These are phyloP conservation scores for Ligustrum vulgare DNA, from an alignment of 257 asterid genomes.

Conservation along the genomic window DNA sequence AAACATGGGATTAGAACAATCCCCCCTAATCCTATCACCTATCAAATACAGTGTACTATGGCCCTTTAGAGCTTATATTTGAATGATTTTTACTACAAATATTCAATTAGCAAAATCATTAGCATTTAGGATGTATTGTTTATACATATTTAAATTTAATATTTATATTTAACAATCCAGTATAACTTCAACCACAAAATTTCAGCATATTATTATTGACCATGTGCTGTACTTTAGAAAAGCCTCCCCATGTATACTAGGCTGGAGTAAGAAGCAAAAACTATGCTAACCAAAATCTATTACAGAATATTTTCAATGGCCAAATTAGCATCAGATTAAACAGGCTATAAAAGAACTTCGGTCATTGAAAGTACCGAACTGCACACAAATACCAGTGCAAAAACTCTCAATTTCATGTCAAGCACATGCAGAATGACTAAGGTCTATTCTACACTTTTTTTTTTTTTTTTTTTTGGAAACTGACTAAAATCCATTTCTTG, in stretches of 20 bases:
- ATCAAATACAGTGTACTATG: too few relatives aligned
- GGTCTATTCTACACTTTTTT: too few relatives aligned
- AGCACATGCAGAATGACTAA: neutral
- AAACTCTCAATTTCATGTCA: neutral
- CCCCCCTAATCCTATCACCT: too few relatives aligned
- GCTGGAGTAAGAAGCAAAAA: neutral
- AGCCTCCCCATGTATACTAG: neutral
- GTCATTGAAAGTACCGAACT: neutral
- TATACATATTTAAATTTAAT: neutral
- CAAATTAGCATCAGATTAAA: neutral
- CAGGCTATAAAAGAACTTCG: neutral
- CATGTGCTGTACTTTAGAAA: neutral
- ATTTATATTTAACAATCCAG: too few relatives aligned
- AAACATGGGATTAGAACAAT: too few relatives aligned
- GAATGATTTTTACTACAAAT: neutral
- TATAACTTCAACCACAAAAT: neutral
- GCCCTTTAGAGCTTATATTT: neutral
- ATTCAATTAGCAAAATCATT: neutral
- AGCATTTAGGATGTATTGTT: neutral
- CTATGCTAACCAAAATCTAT: neutral
- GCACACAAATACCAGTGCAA: neutral
- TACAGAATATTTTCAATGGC: neutral
- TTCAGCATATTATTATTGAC: neutral
- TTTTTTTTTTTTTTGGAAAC: too few relatives aligned
- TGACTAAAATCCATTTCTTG: neutral